These are phyloP conservation scores for rapeseed (Brassica napus) DNA, from an alignment of 345 rosid genomes.

Conservation along the genomic window DNA sequence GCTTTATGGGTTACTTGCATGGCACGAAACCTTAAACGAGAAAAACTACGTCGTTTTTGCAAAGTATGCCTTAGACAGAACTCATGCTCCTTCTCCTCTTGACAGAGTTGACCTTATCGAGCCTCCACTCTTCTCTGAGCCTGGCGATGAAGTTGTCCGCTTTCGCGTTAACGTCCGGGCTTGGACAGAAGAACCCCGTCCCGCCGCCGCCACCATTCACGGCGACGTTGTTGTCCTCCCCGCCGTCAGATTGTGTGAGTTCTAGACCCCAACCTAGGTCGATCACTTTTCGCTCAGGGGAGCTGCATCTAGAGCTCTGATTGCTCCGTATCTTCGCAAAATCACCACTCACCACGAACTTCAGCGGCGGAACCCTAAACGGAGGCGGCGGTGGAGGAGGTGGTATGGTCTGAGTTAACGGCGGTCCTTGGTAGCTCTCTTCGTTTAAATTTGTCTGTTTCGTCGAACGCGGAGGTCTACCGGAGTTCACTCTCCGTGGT, in stretches of 20 bases:
- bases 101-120: conserved; percentile 69
- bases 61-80: not conserved
- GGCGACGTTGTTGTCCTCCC: conserved; percentile 18
- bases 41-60: not conserved
- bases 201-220: conserved; percentile 23
- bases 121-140: conserved; percentile 71
- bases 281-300: conserved; percentile 55
- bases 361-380: conserved; percentile 49
- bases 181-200: conserved; percentile 53
- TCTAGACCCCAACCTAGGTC: conserved; percentile 41
- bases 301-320: conserved; percentile 62
- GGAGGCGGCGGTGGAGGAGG: conserved; percentile 79
- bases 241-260: conserved; percentile 39
- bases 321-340: conserved; percentile 56
- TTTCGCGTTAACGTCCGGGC: conserved; percentile 79
- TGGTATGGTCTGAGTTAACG: conserved; percentile 51
- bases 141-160: conserved; percentile 83
- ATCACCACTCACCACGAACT: conserved; percentile 49
- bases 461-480: conserved; percentile 58
- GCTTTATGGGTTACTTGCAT: not conserved
- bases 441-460: conserved; percentile 22
- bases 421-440: conserved; percentile 47
- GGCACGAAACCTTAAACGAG: not conserved
- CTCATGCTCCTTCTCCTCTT: conserved; percentile 49
- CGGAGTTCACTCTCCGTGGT: conserved; percentile 32